Base-by-base conservation (phyloP, 371 early-diverging fungal genomes). In the Lichtheimia hyalospora region DNA sequence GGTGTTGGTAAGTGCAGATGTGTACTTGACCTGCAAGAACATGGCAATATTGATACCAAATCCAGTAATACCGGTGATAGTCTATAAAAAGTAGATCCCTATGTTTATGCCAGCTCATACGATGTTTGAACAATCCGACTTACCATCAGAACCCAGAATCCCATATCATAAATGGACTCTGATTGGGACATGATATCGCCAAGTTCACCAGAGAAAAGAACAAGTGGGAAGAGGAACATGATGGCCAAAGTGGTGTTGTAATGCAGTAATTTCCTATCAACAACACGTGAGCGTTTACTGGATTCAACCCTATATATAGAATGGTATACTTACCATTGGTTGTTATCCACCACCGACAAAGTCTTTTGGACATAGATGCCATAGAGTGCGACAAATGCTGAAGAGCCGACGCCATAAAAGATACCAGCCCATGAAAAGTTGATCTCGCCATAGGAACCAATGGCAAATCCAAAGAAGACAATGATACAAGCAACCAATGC, bases 321-420 rank as follows among this genome's bases (percentile, higher is more conserved):
- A 48, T n/a, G 3, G 5, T 25, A 5, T 49, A 13, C 64, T 71
- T 68, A 83, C 89, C 89, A 89, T 69, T 88, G 84, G 60, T 88
- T 85, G 69, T 88, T 87, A 40, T 87, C 88, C 14, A 89, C 83
- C n/a, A 74, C 62, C 2, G 48, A 56, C 27, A 89, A 72, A 3
- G 86, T 86, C 79, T 89, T 89, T 75, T 89, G 88, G 41, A 89
- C 88, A 60, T 86, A 89, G 54, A 89, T 88, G 52, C 89, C 89
- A 58, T 89, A 89, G 34, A 89, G 73, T 2, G 89, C 89, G 10
- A 89, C 88, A 80, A 89, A 89, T 18, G 85, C 74, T 57, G 84
- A 84, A 0, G 86, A 86, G 6, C 85, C 85, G 4, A 89, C 86
- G 64, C 89, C 89, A 44, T 84, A 86, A 39, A 87, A 64, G 23